Conservation (phyloP, 1,284 basidiomycete species). For the Rhodotorula sp. region DNA sequence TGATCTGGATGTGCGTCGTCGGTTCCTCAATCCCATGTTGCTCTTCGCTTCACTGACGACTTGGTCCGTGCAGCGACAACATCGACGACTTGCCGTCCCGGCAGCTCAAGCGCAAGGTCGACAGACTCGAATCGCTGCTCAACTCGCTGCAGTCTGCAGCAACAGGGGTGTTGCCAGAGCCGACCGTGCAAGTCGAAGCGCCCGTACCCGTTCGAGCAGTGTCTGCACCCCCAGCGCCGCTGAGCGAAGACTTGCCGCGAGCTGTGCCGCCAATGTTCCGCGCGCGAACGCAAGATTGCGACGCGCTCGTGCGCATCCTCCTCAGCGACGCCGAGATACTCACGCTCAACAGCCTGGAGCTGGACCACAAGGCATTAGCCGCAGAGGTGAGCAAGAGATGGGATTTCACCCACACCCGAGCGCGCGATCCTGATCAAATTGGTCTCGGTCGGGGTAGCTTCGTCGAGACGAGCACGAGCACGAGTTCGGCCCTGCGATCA, state of each 20-base stretch:
- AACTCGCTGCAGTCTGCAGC: neutral
- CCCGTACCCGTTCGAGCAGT: neutral
- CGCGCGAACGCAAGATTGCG: neutral
- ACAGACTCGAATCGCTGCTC: constrained; percentile 21
- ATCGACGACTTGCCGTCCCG: constrained; percentile 23
- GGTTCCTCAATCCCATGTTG: no score
- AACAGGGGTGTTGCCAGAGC: neutral
- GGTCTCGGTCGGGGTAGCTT: neutral
- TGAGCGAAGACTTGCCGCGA: neutral
- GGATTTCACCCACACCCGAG: no score
- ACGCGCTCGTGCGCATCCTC: neutral
- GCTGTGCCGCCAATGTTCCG: neutral
- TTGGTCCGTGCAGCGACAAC: constrained; percentile 10
- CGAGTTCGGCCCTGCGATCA: neutral
- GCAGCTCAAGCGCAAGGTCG: constrained; percentile 28
- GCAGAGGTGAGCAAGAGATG: neutral
- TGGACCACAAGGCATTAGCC: neutral
- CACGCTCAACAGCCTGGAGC: neutral
- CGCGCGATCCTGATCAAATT: neutral
- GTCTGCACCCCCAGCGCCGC: neutral
- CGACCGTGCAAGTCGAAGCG: neutral
- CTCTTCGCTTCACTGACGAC: neutral
- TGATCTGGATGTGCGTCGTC: constrained; percentile 22
- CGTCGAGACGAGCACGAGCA: constrained; percentile 5
- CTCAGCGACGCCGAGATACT: neutral